Conservation (phyloP, 2,329 filamentous ascomycete genomes). For the Clathrospora elynae region DNA sequence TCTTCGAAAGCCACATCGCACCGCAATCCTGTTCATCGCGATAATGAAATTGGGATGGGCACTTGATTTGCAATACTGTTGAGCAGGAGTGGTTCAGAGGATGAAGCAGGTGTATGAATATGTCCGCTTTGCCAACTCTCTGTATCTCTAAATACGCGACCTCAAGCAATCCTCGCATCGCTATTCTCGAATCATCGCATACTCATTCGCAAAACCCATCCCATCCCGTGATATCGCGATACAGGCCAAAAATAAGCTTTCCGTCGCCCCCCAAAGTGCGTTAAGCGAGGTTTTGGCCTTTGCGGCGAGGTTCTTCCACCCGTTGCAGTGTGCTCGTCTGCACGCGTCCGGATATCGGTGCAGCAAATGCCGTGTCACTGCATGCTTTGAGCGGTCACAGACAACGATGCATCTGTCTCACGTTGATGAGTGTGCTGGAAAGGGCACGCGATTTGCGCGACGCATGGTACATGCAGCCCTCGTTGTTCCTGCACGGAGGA, state of each 20-base stretch:
- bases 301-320: conserved; percentile 11
- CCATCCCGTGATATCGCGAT: conserved; percentile 12
- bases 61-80: too few relatives aligned
- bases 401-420: conserved; percentile 21
- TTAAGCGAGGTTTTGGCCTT: conserved; percentile 20
- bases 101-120: too few relatives aligned
- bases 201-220: not conserved
- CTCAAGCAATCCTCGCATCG: conserved; percentile 5
- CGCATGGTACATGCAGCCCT: conserved; percentile 15
- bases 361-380: conserved; percentile 29
- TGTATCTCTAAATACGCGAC: too few relatives aligned
- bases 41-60: too few relatives aligned
- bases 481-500: conserved; percentile 19
- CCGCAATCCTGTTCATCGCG: too few relatives aligned
- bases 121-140: too few relatives aligned
- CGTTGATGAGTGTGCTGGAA: conserved; percentile 12
- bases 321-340: conserved; percentile 20
- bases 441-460: conserved; percentile 19
- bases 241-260: conserved; percentile 30
- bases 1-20: too few relatives aligned
- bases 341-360: conserved; percentile 26
- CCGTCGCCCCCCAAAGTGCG: conserved; percentile 10
- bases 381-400: conserved; percentile 21
- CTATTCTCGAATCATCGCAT: conserved; percentile 15
- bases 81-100: too few relatives aligned